phyloP scores from a whole-genome alignment of 345 rosid genomes.

The Sonneratia alba region DNA sequence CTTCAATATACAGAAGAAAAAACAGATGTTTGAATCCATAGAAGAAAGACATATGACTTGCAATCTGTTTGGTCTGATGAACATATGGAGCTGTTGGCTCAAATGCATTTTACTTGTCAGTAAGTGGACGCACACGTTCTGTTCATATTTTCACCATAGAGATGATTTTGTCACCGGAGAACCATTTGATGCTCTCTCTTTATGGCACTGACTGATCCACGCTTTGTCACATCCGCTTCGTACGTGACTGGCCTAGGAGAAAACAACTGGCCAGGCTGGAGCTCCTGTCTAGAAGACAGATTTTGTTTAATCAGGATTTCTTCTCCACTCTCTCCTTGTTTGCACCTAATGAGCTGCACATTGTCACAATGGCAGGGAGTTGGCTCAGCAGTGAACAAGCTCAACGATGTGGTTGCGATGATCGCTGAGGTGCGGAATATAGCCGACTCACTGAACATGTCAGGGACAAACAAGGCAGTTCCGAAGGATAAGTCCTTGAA shows the following conservation, averaged over 20 bases:
- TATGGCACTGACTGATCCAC: too few relatives aligned
- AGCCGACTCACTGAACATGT: constrained; percentile 15
- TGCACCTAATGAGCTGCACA: neutral
- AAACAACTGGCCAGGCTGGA: neutral
- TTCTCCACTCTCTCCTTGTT: neutral
- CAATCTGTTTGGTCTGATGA: too few relatives aligned
- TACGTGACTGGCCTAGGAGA: too few relatives aligned
- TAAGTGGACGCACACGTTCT: too few relatives aligned
- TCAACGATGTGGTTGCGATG: constrained; percentile 51
- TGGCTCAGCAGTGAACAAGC: constrained; percentile 54
- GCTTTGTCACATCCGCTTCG: too few relatives aligned
- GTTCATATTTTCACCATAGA: too few relatives aligned
- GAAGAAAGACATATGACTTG: neutral
- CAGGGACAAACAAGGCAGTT: neutral
- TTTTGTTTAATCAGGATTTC: neutral
- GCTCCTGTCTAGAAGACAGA: neutral
- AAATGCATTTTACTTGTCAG: too few relatives aligned
- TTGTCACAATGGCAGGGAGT: constrained; percentile 30
- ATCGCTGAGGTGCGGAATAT: constrained; percentile 45
- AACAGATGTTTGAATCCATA: neutral
- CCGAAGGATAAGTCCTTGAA: neutral
- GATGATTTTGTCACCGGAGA: too few relatives aligned
- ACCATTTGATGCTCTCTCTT: neutral
- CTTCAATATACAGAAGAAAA: too few relatives aligned
- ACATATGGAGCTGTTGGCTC: too few relatives aligned